Percentiles rank a stretch among this genome's conserved stretches.
Conservation (phyloP, 225 moss, liverwort and hornwort species). For the Pseudoscleropodium purum region DNA sequence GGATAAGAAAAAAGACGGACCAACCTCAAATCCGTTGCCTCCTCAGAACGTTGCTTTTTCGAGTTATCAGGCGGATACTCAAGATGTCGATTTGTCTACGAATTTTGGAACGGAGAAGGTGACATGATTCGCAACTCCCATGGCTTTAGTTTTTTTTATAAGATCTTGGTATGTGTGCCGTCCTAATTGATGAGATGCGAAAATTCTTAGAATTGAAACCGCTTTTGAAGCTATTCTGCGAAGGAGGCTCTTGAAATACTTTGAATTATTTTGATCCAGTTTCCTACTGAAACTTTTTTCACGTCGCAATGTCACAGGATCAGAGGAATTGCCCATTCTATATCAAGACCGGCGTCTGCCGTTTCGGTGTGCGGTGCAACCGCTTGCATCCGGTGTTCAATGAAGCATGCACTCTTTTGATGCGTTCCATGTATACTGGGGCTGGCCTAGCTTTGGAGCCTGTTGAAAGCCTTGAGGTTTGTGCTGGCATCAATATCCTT, state of each 20-base stretch:
- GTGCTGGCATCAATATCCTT: conserved; percentile 53
- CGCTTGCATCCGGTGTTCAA: conserved; percentile 86
- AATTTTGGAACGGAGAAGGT: conserved; percentile 98
- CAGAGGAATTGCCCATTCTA: conserved; percentile 93
- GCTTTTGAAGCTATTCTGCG: not conserved
- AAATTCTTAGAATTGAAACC: not conserved
- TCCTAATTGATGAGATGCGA: not conserved
- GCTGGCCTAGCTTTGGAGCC: conserved; percentile 87
- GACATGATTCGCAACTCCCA: not conserved
- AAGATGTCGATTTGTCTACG: conserved; percentile 30
- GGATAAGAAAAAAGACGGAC: conserved; percentile 22
- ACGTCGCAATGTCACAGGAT: conserved; percentile 43
- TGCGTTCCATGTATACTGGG: conserved; percentile 97
- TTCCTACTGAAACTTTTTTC: not conserved
- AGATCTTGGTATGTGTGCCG: not conserved
- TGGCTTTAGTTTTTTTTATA: not conserved
- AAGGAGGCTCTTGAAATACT: not conserved
- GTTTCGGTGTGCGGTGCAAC: conserved; percentile 94
- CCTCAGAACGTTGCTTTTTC: conserved; percentile 86
- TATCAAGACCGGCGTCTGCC: conserved; percentile 96
- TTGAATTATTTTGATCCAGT: not conserved
- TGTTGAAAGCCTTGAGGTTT: conserved; percentile 98
- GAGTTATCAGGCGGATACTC: conserved; percentile 33
- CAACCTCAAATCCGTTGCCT: conserved; percentile 78
- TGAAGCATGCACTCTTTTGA: conserved; percentile 85